These are phyloP conservation scores for Mortierella sp. DNA, from an alignment of 371 early-diverging fungal genomes.

Conservation along the genomic window DNA sequence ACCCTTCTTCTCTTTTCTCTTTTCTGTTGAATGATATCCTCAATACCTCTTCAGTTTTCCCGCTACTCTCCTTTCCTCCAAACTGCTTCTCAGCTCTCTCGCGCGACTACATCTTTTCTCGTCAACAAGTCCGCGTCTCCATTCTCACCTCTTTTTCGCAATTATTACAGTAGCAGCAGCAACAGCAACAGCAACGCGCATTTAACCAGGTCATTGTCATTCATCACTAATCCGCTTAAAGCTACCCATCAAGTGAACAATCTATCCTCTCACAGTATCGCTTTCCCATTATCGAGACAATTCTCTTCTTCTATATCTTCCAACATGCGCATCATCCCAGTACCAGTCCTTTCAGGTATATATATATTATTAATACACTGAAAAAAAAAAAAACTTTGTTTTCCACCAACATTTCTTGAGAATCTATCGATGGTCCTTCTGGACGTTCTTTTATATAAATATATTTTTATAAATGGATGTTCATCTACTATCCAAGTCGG, in stretches of 20 bases:
- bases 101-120: not conserved
- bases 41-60: not conserved
- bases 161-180: not conserved
- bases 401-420: too few relatives aligned
- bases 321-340: constrained; percentile 66
- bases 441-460: too few relatives aligned
- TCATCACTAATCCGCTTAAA: not conserved
- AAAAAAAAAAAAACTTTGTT: too few relatives aligned
- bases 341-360: constrained; percentile 60
- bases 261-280: not conserved
- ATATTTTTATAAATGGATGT: too few relatives aligned
- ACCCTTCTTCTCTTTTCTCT: not conserved
- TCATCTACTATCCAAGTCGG: too few relatives aligned
- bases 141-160: constrained; percentile 1
- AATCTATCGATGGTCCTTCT: too few relatives aligned
- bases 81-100: not conserved
- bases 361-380: too few relatives aligned
- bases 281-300: not conserved
- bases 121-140: not conserved
- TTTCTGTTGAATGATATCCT: not conserved
- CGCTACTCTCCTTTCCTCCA: not conserved
- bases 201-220: not conserved
- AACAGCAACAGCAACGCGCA: not conserved
- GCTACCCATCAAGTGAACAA: not conserved
- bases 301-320: constrained; percentile 25